Conservation (phyloP, 352 stramenopile species). For the Globisporangium canariense region DNA sequence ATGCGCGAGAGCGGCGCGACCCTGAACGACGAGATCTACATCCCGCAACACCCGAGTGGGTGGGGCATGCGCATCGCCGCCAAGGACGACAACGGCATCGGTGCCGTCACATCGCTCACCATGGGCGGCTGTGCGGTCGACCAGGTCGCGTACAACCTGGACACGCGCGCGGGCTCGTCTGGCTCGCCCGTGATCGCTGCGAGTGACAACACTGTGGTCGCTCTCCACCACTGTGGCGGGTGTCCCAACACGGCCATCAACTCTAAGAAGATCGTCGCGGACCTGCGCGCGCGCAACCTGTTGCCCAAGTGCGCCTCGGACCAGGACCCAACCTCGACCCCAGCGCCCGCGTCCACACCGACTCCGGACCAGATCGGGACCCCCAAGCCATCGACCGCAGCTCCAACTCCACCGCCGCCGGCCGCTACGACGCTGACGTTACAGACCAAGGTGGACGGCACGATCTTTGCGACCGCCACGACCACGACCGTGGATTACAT, state of each 20-base stretch:
- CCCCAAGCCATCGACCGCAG: conserved; percentile 17
- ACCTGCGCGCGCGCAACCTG: conserved; percentile 41
- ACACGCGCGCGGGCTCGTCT: conserved; percentile 70
- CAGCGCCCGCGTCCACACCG: conserved; percentile 12
- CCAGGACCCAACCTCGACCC: background rate
- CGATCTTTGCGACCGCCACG: conserved; percentile 52
- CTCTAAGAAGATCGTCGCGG: conserved; percentile 50
- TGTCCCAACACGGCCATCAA: conserved; percentile 78
- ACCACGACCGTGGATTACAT: conserved; percentile 66
- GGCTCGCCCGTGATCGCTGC: conserved; percentile 61
- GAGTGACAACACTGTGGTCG: conserved; percentile 60
- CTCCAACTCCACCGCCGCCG: conserved; percentile 16
- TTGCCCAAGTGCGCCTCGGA: conserved; percentile 44
- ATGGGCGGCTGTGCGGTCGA: conserved; percentile 36
- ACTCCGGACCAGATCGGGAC: conserved; percentile 15
- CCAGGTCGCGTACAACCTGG: conserved; percentile 66
- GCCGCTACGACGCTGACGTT: conserved; percentile 14
- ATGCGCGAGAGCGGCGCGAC: conserved; percentile 41
- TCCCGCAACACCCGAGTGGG: conserved; percentile 56
- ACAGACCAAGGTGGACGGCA: conserved; percentile 46
- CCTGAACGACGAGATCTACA: conserved; percentile 56
- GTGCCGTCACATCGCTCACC: conserved; percentile 41
- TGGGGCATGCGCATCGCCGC: conserved; percentile 70
- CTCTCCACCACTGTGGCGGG: conserved; percentile 70
- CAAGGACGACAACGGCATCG: conserved; percentile 35